These are phyloP conservation scores for Solanum bukasovii DNA, from an alignment of 257 asterid species.

Conservation along the genomic window DNA sequence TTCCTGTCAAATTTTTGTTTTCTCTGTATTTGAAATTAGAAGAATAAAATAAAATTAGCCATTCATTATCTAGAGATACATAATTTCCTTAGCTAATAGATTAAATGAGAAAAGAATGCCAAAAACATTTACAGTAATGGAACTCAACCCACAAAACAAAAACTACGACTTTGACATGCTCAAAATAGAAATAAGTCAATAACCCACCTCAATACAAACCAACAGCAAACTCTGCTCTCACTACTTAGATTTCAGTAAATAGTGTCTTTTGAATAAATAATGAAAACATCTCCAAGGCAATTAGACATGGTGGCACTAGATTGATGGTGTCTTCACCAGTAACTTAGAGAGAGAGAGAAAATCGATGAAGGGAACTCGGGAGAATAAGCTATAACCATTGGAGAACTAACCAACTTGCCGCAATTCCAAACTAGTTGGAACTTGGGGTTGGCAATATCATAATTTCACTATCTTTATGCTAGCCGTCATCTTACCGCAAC, in stretches of 20 bases:
- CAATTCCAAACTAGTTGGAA: neutral
- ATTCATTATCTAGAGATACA: neutral
- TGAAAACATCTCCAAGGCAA: neutral
- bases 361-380: neutral
- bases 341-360: neutral
- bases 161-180: neutral
- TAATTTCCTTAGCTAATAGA: neutral
- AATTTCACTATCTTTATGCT: neutral
- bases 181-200: neutral
- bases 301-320: neutral
- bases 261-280: neutral
- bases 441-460: neutral
- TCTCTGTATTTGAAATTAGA: slow-evolving; percentile 41
- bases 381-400: neutral
- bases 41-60: neutral
- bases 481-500: neutral
- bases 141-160: neutral
- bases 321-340: neutral
- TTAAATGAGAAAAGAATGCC: neutral
- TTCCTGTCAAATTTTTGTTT: slow-evolving; percentile 82
- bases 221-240: neutral
- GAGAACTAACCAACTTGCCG: neutral
- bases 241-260: neutral
- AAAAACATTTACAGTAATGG: neutral
- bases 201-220: neutral